Base-by-base conservation (phyloP, 495 filamentous ascomycete genomes). In the Aspergillus ostianus region DNA sequence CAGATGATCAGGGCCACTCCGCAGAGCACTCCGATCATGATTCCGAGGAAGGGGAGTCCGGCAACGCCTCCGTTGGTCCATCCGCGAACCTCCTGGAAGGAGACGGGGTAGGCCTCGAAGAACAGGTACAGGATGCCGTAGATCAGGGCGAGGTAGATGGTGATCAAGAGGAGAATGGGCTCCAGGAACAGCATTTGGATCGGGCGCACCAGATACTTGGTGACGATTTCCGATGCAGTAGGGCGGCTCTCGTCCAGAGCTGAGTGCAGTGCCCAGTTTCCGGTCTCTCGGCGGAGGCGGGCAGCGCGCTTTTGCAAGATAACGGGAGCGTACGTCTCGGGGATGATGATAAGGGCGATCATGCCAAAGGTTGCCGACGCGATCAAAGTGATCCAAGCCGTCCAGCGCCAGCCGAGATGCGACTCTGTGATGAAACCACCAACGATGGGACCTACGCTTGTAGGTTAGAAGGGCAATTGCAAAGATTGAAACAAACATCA, bases 71-170 rank as follows among this genome's bases (percentile, higher is more conserved):
- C 61, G 41, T 70, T 60, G 6, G 54, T 73, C 84, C 83, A 84
- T 29, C 78, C 73, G 27, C 84, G 83, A 6, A 78, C 69, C 56
- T 77, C 73, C 54, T 73, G 65, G 65, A 87, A 89, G 10, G 80
- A 81, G 55, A 82, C 67, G 0, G 86, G 86, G 62, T 83, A 87
- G 29, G 84, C 80, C 45, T 81, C 80, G 64, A 88, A 85, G 64
- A 84, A 78, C 45, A 88, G 77, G 65, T 88, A 90, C 4, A 89
- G 73, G 53, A 87, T 82, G 2, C 83, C 83, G 67, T 88, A 88
- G 57, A 86, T 70, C 23, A 86, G 70, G 36, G 77, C 67, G 9
- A 75, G 63, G 61, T 84, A 85, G 32, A 83, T 58, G 9, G 77
- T 79, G 44, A 82, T 70, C 36, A 84, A 72, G 47, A 85, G 61